These are phyloP conservation scores for Candida glucosophila DNA, from an alignment of 1,139 yeast species.

Conservation along the genomic window DNA sequence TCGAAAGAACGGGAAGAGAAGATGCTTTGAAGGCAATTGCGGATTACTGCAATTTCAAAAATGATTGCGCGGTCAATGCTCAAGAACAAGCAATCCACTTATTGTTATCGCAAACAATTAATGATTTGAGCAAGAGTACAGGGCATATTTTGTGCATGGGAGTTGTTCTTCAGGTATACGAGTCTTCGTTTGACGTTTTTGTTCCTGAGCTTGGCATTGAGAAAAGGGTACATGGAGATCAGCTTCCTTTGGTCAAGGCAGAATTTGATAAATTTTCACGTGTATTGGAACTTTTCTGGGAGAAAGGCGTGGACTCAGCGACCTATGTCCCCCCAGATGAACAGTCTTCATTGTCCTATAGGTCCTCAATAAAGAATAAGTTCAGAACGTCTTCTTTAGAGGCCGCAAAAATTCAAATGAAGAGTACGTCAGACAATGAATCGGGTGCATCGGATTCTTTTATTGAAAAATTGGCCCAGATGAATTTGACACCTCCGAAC, in stretches of 20 bases:
- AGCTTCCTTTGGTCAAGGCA: constrained; percentile 84
- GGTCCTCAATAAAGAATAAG: constrained; percentile 72
- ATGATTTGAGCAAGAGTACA: constrained; percentile 64
- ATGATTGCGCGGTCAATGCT: constrained; percentile 87
- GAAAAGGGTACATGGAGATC: constrained; percentile 96
- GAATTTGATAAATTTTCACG: constrained; percentile 72
- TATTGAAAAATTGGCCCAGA: constrained; percentile 35
- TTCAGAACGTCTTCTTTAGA: constrained; percentile 63
- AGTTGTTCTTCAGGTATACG: constrained; percentile 85
- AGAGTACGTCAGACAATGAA: constrained; percentile 21
- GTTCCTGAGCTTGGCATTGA: constrained; percentile 95
- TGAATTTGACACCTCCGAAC: constrained; percentile 48
- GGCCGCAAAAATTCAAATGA: constrained; percentile 54
- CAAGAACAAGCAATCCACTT: constrained; percentile 94
- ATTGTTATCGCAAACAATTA: constrained; percentile 74
- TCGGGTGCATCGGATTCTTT: constrained; percentile 31
- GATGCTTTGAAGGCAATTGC: constrained; percentile 74
- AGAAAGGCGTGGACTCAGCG: constrained; percentile 82
- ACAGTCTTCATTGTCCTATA: constrained; percentile 62
- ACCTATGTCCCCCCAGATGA: constrained; percentile 88
- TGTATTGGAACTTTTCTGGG: constrained; percentile 83
- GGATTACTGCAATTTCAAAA: constrained; percentile 90
- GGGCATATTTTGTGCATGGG: constrained; percentile 84
- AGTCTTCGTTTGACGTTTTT: constrained; percentile 90
- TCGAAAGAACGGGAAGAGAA: constrained; percentile 31